Conservation (phyloP, 441 rosid species). For the Bocquillonia castaneifolia region DNA sequence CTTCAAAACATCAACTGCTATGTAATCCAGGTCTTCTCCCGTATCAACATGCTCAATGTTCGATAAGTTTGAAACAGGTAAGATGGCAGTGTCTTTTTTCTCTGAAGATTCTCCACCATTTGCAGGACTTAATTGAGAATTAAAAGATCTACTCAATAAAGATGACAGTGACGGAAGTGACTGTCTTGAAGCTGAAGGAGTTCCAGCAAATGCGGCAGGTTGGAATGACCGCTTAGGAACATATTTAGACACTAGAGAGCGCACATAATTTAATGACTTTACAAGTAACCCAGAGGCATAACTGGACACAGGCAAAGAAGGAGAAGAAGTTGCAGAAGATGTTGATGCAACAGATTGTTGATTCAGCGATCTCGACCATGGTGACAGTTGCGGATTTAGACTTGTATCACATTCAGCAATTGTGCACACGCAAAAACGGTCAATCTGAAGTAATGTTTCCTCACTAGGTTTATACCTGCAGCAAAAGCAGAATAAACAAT, state of each 20-base stretch:
- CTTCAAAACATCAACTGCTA: slow-evolving; percentile 72
- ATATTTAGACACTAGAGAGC: slow-evolving; percentile 84
- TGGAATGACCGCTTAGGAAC: slow-evolving; percentile 86
- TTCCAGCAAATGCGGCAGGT: slow-evolving; percentile 82
- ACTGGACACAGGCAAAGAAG: slow-evolving; percentile 74
- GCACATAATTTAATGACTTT: slow-evolving; percentile 91
- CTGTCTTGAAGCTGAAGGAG: slow-evolving; percentile 71
- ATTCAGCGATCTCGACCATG: slow-evolving; percentile 45
- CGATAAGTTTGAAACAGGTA: slow-evolving; percentile 62
- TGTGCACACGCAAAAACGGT: slow-evolving; percentile 71
- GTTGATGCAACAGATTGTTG: slow-evolving; percentile 42
- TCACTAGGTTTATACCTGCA: slow-evolving; percentile 95
- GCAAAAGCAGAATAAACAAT: slow-evolving; percentile 23
- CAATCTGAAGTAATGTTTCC: slow-evolving; percentile 86
- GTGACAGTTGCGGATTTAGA: slow-evolving; percentile 47
- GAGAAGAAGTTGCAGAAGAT: slow-evolving; percentile 46
- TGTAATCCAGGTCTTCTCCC: slow-evolving; percentile 61
- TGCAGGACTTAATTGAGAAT: slow-evolving; percentile 69
- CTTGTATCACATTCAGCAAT: slow-evolving; percentile 72
- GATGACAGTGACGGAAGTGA: slow-evolving; percentile 74
- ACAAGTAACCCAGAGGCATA: slow-evolving; percentile 83
- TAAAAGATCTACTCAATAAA: slow-evolving; percentile 79
- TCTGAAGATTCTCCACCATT: slow-evolving; percentile 61
- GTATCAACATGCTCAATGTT: slow-evolving; percentile 55
- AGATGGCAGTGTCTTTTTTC: slow-evolving; percentile 51